Evolutionary conservation across 345 rosid genomes (phyloP).

Genomic region (Alliaria petiolata): DNA sequence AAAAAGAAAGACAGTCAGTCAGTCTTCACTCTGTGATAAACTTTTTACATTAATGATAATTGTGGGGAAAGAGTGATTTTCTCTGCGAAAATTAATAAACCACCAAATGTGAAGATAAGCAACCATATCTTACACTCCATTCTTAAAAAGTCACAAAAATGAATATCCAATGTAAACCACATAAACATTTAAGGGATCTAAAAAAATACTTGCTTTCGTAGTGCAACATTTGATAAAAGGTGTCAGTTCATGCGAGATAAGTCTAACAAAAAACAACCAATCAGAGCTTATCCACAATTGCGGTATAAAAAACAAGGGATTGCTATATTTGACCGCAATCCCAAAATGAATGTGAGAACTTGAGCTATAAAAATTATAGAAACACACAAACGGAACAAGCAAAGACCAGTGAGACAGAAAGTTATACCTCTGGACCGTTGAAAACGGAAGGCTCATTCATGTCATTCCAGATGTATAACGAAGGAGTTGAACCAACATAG

Average conservation of each 20-base stretch:
- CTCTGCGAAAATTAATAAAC: background rate
- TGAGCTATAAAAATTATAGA: background rate
- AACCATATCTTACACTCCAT: background rate
- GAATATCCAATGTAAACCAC: background rate
- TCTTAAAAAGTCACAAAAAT: background rate
- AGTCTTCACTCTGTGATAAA: background rate
- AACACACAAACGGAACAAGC: background rate
- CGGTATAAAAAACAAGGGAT: background rate
- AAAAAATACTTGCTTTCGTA: background rate
- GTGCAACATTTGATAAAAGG: background rate
- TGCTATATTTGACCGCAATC: background rate
- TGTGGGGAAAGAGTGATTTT: background rate
- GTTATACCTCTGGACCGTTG: slow-evolving; percentile 96
- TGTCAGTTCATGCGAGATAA: background rate
- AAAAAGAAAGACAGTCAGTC: slow-evolving; percentile 8
- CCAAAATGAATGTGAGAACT: background rate
- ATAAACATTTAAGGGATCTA: background rate
- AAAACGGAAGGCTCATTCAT: slow-evolving; percentile 99
- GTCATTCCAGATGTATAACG: slow-evolving; percentile 96
- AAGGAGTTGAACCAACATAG: slow-evolving; percentile 86
- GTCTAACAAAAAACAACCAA: background rate
- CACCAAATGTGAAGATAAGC: background rate
- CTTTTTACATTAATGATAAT: background rate
- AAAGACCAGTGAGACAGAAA: slow-evolving; percentile 4
- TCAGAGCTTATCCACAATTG: background rate